Conservation (phyloP, 257 asterid genomes). For the Leptodermis oblonga region DNA sequence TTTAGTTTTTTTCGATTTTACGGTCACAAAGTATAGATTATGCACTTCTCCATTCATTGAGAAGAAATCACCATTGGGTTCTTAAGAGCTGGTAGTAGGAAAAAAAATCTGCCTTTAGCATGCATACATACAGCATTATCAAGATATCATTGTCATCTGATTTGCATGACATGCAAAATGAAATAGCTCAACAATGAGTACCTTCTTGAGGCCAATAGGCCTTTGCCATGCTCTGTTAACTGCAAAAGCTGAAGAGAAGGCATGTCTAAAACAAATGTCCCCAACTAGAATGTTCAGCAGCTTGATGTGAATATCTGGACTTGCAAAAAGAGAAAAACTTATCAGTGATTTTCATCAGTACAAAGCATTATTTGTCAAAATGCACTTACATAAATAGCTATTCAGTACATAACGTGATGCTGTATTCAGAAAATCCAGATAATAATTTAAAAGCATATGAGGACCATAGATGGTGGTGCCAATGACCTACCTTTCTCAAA, state of each 20-base stretch:
- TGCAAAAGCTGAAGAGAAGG: constrained; percentile 98
- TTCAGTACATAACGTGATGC: neutral
- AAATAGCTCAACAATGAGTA: constrained; percentile 23
- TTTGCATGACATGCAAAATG: neutral
- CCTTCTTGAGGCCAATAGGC: constrained; percentile 91
- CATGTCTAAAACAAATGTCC: constrained; percentile 49
- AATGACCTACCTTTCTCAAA: constrained; percentile 22
- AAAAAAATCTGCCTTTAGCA: neutral
- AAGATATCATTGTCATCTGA: neutral
- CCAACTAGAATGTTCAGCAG: constrained; percentile 33
- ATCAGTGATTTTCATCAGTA: neutral
- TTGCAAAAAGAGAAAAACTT: neutral
- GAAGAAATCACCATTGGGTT: neutral
- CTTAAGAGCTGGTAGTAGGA: neutral
- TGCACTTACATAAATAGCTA: neutral
- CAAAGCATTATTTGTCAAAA: neutral
- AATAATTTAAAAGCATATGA: neutral
- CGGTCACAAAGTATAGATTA: too few species aligned
- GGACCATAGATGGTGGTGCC: neutral
- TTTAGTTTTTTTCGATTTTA: too few species aligned
- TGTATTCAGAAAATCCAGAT: neutral
- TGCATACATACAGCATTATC: neutral
- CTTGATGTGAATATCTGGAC: constrained; percentile 12
- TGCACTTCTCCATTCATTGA: neutral
- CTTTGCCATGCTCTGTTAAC: constrained; percentile 94